Conservation (phyloP, 108 stramenopile species). For the Aurantiochytrium sp. region DNA sequence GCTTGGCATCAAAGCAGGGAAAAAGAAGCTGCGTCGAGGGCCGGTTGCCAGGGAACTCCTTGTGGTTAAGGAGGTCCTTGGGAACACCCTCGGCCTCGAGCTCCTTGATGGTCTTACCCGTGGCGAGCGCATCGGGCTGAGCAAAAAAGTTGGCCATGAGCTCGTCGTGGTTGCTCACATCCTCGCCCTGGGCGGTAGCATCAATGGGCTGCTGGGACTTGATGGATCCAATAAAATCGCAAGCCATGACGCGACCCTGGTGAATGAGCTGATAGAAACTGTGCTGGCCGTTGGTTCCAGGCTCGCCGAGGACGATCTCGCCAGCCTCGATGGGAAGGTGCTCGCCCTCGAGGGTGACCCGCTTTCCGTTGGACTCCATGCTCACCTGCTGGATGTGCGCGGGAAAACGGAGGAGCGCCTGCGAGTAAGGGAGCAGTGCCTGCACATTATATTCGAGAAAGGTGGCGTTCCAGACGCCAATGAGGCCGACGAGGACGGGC, state of each 20-base stretch:
- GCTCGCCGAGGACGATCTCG: constrained; percentile 95
- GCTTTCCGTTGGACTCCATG: constrained; percentile 99
- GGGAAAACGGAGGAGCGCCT: constrained; percentile 91
- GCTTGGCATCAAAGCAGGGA: constrained; percentile 83
- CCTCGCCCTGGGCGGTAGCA: constrained; percentile 72
- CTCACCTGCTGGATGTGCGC: constrained; percentile 99
- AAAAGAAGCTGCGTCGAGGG: constrained; percentile 88
- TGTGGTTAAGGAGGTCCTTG: constrained; percentile 77
- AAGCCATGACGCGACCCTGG: constrained; percentile 90
- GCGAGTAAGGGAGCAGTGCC: constrained; percentile 89
- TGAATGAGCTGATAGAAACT: constrained; percentile 98
- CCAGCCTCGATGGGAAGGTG: constrained; percentile 65
- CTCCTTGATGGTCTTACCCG: constrained; percentile 74
- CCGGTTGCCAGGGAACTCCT: constrained; percentile 89
- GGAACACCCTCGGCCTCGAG: constrained; percentile 77
- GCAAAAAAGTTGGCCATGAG: constrained; percentile 99
- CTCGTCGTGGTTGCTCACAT: constrained; percentile 92
- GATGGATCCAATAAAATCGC: constrained; percentile 90
- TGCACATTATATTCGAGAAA: constrained; percentile 86
- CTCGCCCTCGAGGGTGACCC: constrained; percentile 69
- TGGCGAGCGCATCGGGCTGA: constrained; percentile 94
- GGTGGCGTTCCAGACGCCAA: constrained; percentile 96
- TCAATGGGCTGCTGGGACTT: constrained; percentile 70
- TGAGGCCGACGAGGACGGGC: constrained; percentile 89
- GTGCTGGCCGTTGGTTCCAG: constrained; percentile 98